These are phyloP conservation scores for Penicillium daleae DNA, from an alignment of 495 filamentous ascomycete genomes.

Conservation along the genomic window DNA sequence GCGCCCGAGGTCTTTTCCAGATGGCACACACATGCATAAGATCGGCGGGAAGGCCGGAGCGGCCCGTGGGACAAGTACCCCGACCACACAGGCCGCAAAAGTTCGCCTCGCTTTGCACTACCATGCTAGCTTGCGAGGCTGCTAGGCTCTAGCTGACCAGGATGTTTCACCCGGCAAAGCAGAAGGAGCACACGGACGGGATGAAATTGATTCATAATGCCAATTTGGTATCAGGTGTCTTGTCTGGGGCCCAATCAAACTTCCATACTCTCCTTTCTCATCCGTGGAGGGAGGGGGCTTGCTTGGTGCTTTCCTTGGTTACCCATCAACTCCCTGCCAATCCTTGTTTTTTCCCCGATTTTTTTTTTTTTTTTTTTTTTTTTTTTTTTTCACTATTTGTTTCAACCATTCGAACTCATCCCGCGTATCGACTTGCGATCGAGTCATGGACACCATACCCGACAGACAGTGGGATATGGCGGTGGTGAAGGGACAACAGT, in stretches of 20 bases:
- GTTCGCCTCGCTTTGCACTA: conserved; percentile 10
- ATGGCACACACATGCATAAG: conserved; percentile 49
- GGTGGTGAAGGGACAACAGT: conserved; percentile 18
- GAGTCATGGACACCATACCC: not conserved
- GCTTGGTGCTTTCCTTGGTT: not conserved
- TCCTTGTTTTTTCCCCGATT: not conserved
- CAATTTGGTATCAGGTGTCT: conserved; percentile 5
- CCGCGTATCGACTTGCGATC: not conserved
- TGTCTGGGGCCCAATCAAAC: conserved; percentile 4
- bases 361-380: too few species aligned
- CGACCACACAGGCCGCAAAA: conserved; percentile 26
- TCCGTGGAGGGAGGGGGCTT: not conserved
- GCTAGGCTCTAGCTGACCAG: not conserved
- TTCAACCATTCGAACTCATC: too few species aligned
- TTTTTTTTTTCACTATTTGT: too few species aligned
- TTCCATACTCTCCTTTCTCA: not conserved
- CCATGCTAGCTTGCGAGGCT: conserved; percentile 3
- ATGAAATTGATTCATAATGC: conserved; percentile 2
- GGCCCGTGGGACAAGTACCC: conserved; percentile 49
- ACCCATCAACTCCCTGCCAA: not conserved
- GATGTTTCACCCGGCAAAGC: conserved; percentile 9
- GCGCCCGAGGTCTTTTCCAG: conserved; percentile 17
- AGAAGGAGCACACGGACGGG: not conserved
- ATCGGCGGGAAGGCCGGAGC: conserved; percentile 54
- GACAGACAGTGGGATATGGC: conserved; percentile 13